Percentiles rank a stretch among this genome's conserved stretches.
These are phyloP conservation scores for Cladosporium sp. DNA, from an alignment of 2,329 filamentous ascomycete species.

Conservation along the genomic window DNA sequence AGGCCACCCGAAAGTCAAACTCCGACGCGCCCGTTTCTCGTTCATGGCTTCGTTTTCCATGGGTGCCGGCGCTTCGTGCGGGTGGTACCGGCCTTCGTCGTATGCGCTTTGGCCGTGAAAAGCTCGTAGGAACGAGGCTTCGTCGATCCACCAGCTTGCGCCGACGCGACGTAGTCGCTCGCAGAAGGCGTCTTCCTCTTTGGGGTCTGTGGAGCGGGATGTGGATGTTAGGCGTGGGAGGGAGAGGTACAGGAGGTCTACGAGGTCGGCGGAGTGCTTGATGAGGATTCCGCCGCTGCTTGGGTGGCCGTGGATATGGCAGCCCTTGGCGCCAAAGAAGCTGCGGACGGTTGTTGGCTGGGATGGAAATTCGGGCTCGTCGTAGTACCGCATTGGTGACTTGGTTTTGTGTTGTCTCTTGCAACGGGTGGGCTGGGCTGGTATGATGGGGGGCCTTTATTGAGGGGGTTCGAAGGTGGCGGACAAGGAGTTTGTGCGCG, in stretches of 20 bases:
- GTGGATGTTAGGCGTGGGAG: not conserved
- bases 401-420: too few species aligned
- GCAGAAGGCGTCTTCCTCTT: not conserved
- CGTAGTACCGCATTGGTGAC: not conserved
- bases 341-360: not conserved
- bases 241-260: not conserved
- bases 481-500: too few species aligned
- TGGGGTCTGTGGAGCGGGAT: not conserved
- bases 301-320: not conserved
- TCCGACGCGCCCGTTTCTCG: not conserved
- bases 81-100: too few species aligned
- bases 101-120: not conserved
- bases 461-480: too few species aligned
- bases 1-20: not conserved
- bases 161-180: not conserved
- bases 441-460: too few species aligned
- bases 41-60: too few species aligned
- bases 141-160: not conserved
- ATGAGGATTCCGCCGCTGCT: not conserved
- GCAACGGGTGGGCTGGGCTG: too few species aligned
- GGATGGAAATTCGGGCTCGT: not conserved
- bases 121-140: not conserved
- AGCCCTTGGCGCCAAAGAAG: not conserved
- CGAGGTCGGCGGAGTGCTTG: not conserved
- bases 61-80: too few species aligned